phyloP scores from a whole-genome alignment of 306 rosid genomes.

The Inga leiocalycina region DNA sequence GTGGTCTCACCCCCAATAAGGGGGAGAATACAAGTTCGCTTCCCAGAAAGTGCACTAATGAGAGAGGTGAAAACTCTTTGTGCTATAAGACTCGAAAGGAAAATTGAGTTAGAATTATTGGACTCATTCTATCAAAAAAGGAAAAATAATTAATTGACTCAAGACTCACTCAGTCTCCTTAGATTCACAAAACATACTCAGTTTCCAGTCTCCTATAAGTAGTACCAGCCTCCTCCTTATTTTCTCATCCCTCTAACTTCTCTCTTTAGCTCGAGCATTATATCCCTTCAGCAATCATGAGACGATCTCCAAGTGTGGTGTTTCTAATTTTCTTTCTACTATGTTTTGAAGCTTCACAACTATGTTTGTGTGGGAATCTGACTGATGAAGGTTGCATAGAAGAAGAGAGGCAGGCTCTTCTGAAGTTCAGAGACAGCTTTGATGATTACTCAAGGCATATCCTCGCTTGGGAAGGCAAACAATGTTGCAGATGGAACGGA shows the following conservation, averaged over 20 bases:
- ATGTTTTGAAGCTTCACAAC: not conserved
- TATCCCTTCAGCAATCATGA: not conserved
- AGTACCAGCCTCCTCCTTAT: not conserved
- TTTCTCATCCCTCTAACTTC: not conserved
- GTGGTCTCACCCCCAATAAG: too few relatives aligned
- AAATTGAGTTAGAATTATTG: too few relatives aligned
- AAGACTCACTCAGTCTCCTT: too few relatives aligned
- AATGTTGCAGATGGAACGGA: not conserved
- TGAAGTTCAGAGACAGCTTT: not conserved
- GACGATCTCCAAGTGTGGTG: not conserved
- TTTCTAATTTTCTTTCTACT: not conserved
- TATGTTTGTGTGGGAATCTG: not conserved
- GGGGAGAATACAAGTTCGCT: too few relatives aligned
- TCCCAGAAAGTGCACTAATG: too few relatives aligned
- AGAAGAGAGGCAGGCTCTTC: not conserved
- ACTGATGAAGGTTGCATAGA: not conserved
- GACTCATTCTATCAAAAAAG: too few relatives aligned
- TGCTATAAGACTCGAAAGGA: too few relatives aligned
- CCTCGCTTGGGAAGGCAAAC: not conserved
- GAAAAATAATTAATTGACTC: too few relatives aligned
- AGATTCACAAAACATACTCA: too few relatives aligned
- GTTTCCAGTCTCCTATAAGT: too few relatives aligned
- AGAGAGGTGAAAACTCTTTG: too few relatives aligned
- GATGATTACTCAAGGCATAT: not conserved
- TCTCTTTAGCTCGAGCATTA: not conserved